Base-by-base conservation (phyloP, 2,329 filamentous ascomycete species). In the Ophiobolus disseminans region DNA sequence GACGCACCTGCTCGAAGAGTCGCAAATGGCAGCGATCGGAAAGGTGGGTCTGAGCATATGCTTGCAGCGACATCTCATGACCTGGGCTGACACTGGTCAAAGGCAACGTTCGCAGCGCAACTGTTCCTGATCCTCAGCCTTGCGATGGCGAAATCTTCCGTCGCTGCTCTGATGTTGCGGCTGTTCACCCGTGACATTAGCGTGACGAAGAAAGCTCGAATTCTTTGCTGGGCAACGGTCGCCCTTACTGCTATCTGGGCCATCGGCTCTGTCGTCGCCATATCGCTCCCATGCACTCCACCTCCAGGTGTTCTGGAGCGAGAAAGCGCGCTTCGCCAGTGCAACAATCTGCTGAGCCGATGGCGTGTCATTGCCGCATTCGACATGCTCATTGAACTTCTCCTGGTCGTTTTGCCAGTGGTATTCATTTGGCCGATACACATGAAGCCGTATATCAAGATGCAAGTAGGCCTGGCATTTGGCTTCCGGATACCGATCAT, bases 131-230 rank as follows among this genome's bases (percentile, higher is more conserved):
- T 70, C 21, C 17, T 59, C 9, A 40, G 58, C 6, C 39, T 67
- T 14, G 56, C 50, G 11, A 47, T 65, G 22, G 59, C 65, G 20
- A 70, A 70, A 49, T 48, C 53, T 45, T 65, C 64, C 16, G 62
- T 70, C 40, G 55, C 68, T 9, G 55, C 59, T 19, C 62, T 70
- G 21, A 61, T 70, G 55, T 63, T 62, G 37, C 57, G 66, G 6
- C 52, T 70, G 13, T 66, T 69, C 43, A 62, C 64, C 14, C 56
- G 54, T 8, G 60, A 69, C 38, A 50, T 57, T 13, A 39, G 45
- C 17, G 44, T 49, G 14, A 57, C 53, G 8, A 43, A 38, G 4
- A 57, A 45, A 28, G 45, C 49, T 5, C 50, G 55, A 46, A 38
- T 53, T 4, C 16, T 52, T 11, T 57, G 53, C 34, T 31, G 45